Base-by-base conservation (phyloP, 2,329 filamentous ascomycete genomes). In the Raffaelea ambrosiae region DNA sequence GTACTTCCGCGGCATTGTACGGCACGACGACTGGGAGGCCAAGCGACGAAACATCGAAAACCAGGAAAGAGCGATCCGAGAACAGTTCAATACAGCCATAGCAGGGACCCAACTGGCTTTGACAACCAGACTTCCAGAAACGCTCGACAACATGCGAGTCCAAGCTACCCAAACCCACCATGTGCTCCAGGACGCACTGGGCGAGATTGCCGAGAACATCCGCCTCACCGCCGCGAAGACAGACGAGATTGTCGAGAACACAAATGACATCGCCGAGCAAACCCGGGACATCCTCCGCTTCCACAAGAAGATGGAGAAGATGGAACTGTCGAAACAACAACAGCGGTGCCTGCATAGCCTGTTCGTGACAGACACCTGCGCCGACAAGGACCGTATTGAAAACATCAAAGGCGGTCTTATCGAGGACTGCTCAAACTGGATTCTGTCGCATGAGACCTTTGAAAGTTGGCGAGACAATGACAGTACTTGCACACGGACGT, bases 361-460 rank as follows among this genome's bases (percentile, higher is more conserved):
- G 26, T 29, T 7, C 41, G 44, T 54, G 18, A 53, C 53, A 43
- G 53, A 55, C 46, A 51, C 54, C 35, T 46, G 52, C 46, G 9
- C 51, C 48, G 52, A 54, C 31, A 54, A 53, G 48, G 22, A 51
- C 40, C 43, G 40, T 31, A 55, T 55, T 23, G 45, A 52, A 44
- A 22, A 50, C 40, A 52, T 16, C 10, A 55, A 54, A 45, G 53
- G 52, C 42, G 39, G 31, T 38, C 46, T 55, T 22, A 39, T 55
- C 31, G 48, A 55, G 11, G 51, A 51, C 22, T 50, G 48, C 7
- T 53, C 48, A 40, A 51, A 49, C 29, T 54, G 47, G 48, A 52
- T 54, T 33, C 48, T 54, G 46, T 39, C 29, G 29, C 50, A 50
- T 26, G 26, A 26, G 13, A 48, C 52, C 39, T 55, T 52, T 19